Evolutionary conservation across 352 stramenopile species (phyloP), one percentile per base, ranked within the genome.

Genomic region (Phytophthora pseudosyringae): DNA sequence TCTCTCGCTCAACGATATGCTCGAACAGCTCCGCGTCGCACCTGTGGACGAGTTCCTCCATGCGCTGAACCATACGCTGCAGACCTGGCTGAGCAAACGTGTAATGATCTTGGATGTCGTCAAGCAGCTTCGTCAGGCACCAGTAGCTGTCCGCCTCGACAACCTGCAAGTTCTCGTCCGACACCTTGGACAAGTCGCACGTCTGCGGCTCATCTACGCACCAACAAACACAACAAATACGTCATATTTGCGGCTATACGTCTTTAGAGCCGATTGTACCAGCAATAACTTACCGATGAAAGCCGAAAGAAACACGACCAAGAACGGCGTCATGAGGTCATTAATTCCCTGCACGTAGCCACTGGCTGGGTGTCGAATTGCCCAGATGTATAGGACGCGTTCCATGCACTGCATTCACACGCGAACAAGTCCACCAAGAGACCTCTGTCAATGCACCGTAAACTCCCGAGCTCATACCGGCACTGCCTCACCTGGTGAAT

Each of bases 341-440:
- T 99, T 99, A 64, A 99, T 99, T 40, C 98, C 98, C 75, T 99
- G 97, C 31, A 99, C 98, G 78, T 99, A 99, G 49, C 94, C 95
- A 64, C 88, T 98, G 0, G 97, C 98, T 8, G 98, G 98, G 82
- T 99, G 98, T 38, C 97, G 85, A 71, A 99, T 98, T 25, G 97
- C 96, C 97, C 97, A 99, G 61, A 99, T 98, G 83, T 99, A 99
- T 25, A 99, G 80, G 28, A 99, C 83, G 16, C 97, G 83, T 61
- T 98, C 92, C 76, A 99, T 96, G 53, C 86, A 89, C 75, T 95
- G 43, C 69, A 44, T n/a, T n/a, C 35, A 45, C n/a, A 45, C 7
- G 18, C 33, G 13, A 59, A 58, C 31, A 57, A 36, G 12, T 12
- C 46, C 15, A 33, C 1, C 29, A 48, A 39, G 5, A 10, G 9